Base-by-base conservation (phyloP, 1,284 basidiomycete species). In the Malassezia equina region DNA sequence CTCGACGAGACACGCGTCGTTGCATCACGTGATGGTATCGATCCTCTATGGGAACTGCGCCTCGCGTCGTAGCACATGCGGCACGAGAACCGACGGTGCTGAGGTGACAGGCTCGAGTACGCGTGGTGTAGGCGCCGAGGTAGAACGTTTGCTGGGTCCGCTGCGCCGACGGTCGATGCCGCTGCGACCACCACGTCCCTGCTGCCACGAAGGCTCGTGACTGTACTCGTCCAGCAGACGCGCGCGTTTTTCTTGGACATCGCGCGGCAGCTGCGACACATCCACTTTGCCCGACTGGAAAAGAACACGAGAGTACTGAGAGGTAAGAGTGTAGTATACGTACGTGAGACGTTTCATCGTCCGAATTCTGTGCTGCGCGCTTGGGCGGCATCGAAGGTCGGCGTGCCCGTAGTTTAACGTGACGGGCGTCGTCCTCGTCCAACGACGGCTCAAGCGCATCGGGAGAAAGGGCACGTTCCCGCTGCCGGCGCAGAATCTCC, bases 161-260 rank as follows among this genome's bases (percentile, higher is more conserved):
- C 33, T 50, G 11, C 54, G 47, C 7, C 55, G 49, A 9, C 54
- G 48, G 19, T 56, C 54, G 31, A 52, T 41, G 13, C 48, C 47
- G 32, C 36, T 23, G 39, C 49, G 48, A 5, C 55, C 55, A 15
- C 55, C 55, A n/a, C 55, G 48, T 23, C 19, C 49, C 15, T 57
- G 23, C 15, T 46, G 49, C 55, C 55, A 57, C n/a, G 31, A 9
- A 2, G 55, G 55, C 31, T 57, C 55, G 49, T 57, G 43, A 34
- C 55, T 52, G 50, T 50, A 57, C 32, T 57, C 55, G 13, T 46
- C 49, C 25, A 57, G 24, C 3, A 57, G 33, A 19, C 31, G 36
- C 21, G 32, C 55, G 27, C 55, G 55, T 4, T 40, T 28, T 21
- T 44, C 55, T 9, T 36, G 49, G 13, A 33, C 23, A 23, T 50